Conservation (phyloP, 371 early-diverging fungal species). For the Amoeboaphelidium occidentale region DNA sequence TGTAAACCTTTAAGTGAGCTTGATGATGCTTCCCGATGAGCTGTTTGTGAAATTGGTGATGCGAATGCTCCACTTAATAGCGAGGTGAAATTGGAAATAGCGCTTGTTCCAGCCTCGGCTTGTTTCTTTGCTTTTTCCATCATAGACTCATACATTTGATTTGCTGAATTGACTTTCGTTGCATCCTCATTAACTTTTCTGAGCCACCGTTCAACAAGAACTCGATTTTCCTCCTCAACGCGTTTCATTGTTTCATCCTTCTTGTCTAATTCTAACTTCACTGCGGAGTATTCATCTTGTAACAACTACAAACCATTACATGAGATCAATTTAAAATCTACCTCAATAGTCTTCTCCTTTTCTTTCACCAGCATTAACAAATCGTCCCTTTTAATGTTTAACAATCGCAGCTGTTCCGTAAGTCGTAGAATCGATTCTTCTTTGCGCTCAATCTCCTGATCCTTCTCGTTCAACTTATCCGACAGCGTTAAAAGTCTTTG, state of each 20-base stretch:
- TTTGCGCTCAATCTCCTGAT: slow-evolving; percentile 29
- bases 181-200: slow-evolving; percentile 76
- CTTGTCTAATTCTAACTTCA: slow-evolving; percentile 68
- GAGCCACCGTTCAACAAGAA: slow-evolving; percentile 70
- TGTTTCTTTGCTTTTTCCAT: not conserved
- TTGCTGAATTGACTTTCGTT: slow-evolving; percentile 75
- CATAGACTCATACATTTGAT: slow-evolving; percentile 20
- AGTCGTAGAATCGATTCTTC: slow-evolving; percentile 29
- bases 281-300: slow-evolving; percentile 69
- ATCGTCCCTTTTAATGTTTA: not conserved
- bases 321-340: slow-evolving; percentile 3
- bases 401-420: not conserved
- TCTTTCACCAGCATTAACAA: slow-evolving; percentile 18
- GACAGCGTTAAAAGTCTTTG: slow-evolving; percentile 62
- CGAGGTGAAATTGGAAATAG: not conserved
- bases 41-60: too few species aligned
- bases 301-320: slow-evolving; percentile 24
- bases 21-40: too few species aligned
- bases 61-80: too few species aligned
- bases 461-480: slow-evolving; percentile 36
- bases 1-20: too few species aligned
- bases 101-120: not conserved
- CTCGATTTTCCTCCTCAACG: slow-evolving; percentile 43
- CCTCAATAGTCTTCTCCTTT: slow-evolving; percentile 67
- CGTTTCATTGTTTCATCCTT: slow-evolving; percentile 38